Evolutionary conservation across 2,329 filamentous ascomycete species (phyloP).

Genomic region (Botrytis aclada): DNA sequence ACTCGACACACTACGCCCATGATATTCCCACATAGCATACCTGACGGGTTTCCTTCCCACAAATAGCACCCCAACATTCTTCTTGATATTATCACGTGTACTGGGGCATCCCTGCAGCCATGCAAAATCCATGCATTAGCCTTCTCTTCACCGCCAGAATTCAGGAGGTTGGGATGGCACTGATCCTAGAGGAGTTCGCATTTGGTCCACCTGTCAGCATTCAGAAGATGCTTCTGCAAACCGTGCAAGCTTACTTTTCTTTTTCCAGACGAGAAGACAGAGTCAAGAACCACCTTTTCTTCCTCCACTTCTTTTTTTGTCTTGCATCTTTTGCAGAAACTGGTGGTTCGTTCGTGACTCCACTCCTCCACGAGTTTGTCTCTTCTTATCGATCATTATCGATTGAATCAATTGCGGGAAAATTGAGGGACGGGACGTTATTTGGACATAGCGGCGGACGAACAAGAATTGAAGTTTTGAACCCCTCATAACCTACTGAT

Average conservation of each 20-base stretch:
- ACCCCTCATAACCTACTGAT: neutral
- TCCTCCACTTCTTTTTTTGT: constrained; percentile 13
- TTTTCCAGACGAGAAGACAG: neutral
- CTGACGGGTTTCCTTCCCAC: neutral
- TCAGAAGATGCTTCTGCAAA: neutral
- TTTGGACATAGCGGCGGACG: constrained; percentile 17
- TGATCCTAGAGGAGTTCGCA: constrained; percentile 1
- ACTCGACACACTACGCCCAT: neutral
- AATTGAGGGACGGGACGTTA: constrained; percentile 4
- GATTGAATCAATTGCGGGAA: neutral
- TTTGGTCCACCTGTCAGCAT: neutral
- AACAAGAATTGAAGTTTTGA: neutral
- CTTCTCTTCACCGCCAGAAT: constrained; percentile 18
- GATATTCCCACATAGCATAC: neutral
- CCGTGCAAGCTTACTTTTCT: constrained; percentile 4
- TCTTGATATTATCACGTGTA: neutral
- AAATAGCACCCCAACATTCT: neutral
- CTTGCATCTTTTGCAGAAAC: constrained; percentile 13
- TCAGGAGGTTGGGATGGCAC: constrained; percentile 14
- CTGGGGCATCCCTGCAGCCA: neutral
- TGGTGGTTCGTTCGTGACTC: neutral
- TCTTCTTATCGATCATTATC: neutral
- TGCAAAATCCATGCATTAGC: neutral
- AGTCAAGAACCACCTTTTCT: neutral
- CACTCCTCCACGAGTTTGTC: neutral